phyloP scores from a whole-genome alignment of 768 basidiomycete species.

The Lactarius evosmus region DNA sequence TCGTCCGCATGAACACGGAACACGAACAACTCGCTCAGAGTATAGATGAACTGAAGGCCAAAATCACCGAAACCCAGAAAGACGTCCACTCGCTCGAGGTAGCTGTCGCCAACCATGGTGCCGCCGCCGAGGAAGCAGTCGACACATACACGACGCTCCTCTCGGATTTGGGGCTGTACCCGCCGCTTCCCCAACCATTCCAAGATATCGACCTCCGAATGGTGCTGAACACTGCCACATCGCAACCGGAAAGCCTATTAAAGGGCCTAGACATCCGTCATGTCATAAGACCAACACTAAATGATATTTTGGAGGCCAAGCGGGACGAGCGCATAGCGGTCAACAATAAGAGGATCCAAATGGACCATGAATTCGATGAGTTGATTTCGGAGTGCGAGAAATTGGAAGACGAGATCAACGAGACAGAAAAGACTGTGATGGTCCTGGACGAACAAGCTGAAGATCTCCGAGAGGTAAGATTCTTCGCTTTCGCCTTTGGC shows the following conservation, averaged over 20 bases:
- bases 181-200: conserved; percentile 67
- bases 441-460: conserved; percentile 73
- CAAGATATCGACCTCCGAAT: conserved; percentile 73
- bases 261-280: conserved; percentile 67
- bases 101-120: conserved; percentile 70
- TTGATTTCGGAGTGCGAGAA: conserved; percentile 75
- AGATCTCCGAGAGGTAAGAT: conserved; percentile 71
- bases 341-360: conserved; percentile 73
- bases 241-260: conserved; percentile 67
- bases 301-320: conserved; percentile 65
- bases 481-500: neutral
- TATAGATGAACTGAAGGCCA: conserved; percentile 72
- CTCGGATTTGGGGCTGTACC: conserved; percentile 71
- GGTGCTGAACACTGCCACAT: conserved; percentile 73
- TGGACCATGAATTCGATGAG: conserved; percentile 82
- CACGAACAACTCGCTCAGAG: conserved; percentile 73
- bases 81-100: conserved; percentile 79
- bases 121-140: conserved; percentile 77
- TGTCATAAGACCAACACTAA: conserved; percentile 74
- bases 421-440: conserved; percentile 69
- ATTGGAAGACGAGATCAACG: conserved; percentile 70
- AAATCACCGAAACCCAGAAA: conserved; percentile 70
- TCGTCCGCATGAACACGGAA: conserved; percentile 85
- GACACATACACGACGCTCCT: conserved; percentile 75
- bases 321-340: conserved; percentile 63